phyloP scores from a whole-genome alignment of 352 stramenopile genomes.

The Pythium utonaiense region DNA sequence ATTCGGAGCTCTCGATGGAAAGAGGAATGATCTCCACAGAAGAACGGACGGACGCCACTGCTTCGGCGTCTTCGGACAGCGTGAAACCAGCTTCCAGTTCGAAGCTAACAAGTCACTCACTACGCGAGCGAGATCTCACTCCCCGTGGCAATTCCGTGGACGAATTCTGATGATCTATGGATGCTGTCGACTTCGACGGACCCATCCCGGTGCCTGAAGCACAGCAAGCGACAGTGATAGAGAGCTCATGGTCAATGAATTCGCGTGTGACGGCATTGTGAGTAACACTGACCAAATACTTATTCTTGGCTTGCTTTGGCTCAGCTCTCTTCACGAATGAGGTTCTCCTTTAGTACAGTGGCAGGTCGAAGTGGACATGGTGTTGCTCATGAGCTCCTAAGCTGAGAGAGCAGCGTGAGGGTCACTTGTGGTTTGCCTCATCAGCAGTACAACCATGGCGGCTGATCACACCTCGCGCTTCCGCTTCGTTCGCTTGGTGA shows the following conservation, averaged over 20 bases:
- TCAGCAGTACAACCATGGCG: neutral
- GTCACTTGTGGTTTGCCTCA: neutral
- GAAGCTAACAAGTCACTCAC: too few relatives aligned
- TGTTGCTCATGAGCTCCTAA: too few relatives aligned
- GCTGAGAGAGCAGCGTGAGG: too few relatives aligned
- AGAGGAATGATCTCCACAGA: too few relatives aligned
- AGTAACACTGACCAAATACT: neutral
- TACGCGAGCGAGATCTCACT: too few relatives aligned
- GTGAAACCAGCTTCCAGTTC: too few relatives aligned
- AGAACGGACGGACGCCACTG: too few relatives aligned
- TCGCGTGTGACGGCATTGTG: neutral
- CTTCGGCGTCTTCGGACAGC: too few relatives aligned
- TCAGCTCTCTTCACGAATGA: neutral
- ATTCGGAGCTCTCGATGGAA: too few relatives aligned
- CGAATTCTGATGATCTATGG: neutral
- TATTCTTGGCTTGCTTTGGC: neutral
- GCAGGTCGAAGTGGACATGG: neutral
- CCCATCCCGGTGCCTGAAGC: neutral
- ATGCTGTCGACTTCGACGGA: neutral
- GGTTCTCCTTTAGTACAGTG: neutral
- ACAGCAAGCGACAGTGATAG: neutral
- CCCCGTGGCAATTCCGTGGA: neutral
- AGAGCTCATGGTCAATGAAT: neutral
- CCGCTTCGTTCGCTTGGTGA: conserved; percentile 46
- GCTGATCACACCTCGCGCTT: conserved; percentile 11